Evolutionary conservation across 2,329 filamentous ascomycete genomes (phyloP), one percentile per base, ranked within the genome.

Genomic region (Aspergillus novoparasiticus): DNA sequence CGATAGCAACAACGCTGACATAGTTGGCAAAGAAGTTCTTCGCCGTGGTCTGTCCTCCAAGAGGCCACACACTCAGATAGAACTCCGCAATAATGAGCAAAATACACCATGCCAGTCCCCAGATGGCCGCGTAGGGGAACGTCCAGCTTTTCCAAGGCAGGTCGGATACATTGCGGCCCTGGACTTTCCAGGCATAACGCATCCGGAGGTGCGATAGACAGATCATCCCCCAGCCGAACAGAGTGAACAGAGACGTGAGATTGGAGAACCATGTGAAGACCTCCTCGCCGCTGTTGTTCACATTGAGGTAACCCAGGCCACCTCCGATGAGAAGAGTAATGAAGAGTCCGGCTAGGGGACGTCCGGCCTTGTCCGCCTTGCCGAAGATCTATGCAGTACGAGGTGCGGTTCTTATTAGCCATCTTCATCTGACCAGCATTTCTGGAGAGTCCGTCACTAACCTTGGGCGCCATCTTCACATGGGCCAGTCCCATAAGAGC

Each of bases 241-340:
- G 72, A 0, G 80, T 81, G 62, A 79, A 80, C 9, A 84, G 77
- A 0, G 80, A 81, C 0, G 78, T 81, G 19, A 84, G 71, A 60
- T 78, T 82, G 2, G 80, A 82, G 58, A 84, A 78, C 82, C 82
- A 84, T 10, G 71, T 74, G 67, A 83, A 84, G 43, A 83, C 82
- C 3, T 77, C 72, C 0, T 76, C 69, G 2, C 80, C 79, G 30
- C 72, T 78, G 63, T 81, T 72, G 68, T 61, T 75, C 30, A 81
- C 78, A 64, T 83, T 82, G 23, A 83, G 76, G 63, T 81, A 82
- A 39, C 73, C 71, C 5, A 82, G 75, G 0, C 75, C 80, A 16
- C 94, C 80, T 11, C 91, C 91, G 14, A 89, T 79, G 11, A 92
- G 90, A 14, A 94, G 81, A 30, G 93, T 81, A 26, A 86, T 83